Percentiles rank a stretch among this genome's conserved stretches.
Evolutionary conservation across 2,329 filamentous ascomycete species (phyloP).

Genomic region (Aspergillus alliaceus): DNA sequence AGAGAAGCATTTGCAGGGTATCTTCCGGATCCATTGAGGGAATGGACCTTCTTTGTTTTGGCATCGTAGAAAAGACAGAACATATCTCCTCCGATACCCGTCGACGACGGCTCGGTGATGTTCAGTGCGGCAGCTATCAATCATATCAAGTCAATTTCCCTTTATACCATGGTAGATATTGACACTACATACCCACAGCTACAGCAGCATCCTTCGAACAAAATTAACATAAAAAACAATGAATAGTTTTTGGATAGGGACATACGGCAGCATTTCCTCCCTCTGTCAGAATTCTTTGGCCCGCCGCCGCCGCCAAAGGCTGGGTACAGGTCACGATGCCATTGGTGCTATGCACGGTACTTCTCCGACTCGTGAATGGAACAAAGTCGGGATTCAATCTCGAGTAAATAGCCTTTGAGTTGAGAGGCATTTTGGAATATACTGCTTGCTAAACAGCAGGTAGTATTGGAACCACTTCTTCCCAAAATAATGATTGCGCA

Average conservation of each 20-base stretch:
- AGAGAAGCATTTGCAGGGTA: conserved; percentile 69
- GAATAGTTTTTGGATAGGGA: conserved; percentile 16
- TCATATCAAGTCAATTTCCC: conserved; percentile 8
- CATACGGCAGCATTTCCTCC: conserved; percentile 92
- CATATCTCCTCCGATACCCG: conserved; percentile 95
- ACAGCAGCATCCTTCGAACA: conserved; percentile 81
- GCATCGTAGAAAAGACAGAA: conserved; percentile 93
- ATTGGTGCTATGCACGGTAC: conserved; percentile 88
- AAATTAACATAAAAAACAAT: background rate
- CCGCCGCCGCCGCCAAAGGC: conserved; percentile 84
- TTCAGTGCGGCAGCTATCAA: conserved; percentile 79
- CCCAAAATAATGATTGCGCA: background rate
- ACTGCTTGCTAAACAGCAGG: background rate
- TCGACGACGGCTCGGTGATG: conserved; percentile 88
- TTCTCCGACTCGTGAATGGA: conserved; percentile 68
- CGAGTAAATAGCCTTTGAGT: conserved; percentile 52
- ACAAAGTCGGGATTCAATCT: conserved; percentile 45
- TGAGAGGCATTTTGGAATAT: conserved; percentile 45
- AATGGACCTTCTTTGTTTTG: conserved; percentile 74
- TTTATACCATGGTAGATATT: background rate
- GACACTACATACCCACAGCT: conserved; percentile 66
- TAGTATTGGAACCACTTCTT: background rate
- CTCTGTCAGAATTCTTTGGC: conserved; percentile 76
- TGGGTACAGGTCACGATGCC: conserved; percentile 90
- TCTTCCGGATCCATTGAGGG: conserved; percentile 91